Evolutionary conservation across 2,329 filamentous ascomycete genomes (phyloP).

Genomic region (Elsinoe fawcettii): DNA sequence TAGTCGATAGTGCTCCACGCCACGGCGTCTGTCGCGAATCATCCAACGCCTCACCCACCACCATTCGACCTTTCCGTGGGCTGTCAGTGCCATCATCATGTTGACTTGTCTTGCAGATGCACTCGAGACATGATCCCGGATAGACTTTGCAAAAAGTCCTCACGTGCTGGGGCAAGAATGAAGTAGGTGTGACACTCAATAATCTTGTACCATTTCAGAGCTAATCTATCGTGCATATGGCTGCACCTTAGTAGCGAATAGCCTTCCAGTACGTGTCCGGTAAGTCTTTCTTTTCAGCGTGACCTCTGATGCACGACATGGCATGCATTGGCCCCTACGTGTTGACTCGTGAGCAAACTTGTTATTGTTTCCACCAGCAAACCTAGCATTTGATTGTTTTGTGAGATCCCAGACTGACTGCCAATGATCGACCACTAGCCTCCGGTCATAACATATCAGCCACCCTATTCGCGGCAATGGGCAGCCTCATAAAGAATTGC

Average conservation of each 20-base stretch:
- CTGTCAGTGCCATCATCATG: not conserved
- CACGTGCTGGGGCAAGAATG: not conserved
- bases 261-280: not conserved
- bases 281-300: not conserved
- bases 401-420: not conserved
- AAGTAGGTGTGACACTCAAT: not conserved
- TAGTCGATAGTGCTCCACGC: conserved; percentile 12
- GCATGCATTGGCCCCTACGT: not conserved
- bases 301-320: conserved; percentile 1
- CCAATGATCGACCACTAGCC: conserved; percentile 11
- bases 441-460: not conserved
- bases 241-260: conserved; percentile 4
- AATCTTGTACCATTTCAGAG: conserved; percentile 2
- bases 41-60: conserved; percentile 11
- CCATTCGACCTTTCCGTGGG: not conserved
- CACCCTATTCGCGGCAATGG: not conserved
- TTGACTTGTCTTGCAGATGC: not conserved
- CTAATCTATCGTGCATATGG: conserved; percentile 7
- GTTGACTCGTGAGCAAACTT: not conserved
- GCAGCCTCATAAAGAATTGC: not conserved
- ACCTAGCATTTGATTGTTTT: not conserved
- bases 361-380: not conserved
- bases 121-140: not conserved
- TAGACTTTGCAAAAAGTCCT: not conserved
- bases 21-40: not conserved